Percentiles rank a stretch among this genome's conserved stretches.
phyloP scores from a whole-genome alignment of 2,329 filamentous ascomycete species.

The Fusarium sp. region DNA sequence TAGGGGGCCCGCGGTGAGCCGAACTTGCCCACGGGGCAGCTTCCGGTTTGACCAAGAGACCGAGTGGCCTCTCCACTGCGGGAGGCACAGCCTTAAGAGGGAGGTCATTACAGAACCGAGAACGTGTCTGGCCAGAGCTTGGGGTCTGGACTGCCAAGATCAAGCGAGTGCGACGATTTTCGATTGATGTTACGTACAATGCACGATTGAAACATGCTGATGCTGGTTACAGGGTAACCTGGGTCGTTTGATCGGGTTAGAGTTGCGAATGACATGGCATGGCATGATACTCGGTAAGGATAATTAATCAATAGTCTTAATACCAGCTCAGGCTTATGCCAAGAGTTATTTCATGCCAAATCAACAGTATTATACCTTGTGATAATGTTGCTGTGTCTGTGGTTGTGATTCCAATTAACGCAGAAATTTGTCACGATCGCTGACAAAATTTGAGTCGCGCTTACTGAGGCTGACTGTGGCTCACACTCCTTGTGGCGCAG shows the following conservation, averaged over 20 bases:
- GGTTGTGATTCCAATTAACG: not conserved
- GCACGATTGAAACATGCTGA: not conserved
- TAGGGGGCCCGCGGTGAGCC: not conserved
- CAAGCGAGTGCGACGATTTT: conserved; percentile 5
- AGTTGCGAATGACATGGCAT: conserved; percentile 2
- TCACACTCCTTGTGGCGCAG: not conserved
- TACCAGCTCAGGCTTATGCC: not conserved
- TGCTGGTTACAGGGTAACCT: conserved; percentile 17
- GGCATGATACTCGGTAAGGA: not conserved
- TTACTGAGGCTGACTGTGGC: conserved; percentile 10
- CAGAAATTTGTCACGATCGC: not conserved
- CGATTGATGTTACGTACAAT: conserved; percentile 11
- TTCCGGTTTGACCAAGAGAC: conserved; percentile 11
- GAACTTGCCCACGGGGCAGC: not conserved
- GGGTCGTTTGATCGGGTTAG: not conserved
- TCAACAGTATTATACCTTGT: not conserved
- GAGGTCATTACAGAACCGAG: conserved; percentile 10
- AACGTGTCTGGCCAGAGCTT: not conserved
- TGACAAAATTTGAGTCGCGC: not conserved
- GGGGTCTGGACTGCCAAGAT: conserved; percentile 1
- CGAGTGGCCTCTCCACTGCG: not conserved
- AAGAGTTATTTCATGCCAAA: not conserved
- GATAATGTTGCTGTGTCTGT: not conserved
- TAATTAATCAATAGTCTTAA: not conserved
- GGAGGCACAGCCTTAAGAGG: conserved; percentile 27